Percentiles rank a stretch among this genome's conserved stretches.
Conservation (phyloP, 2,329 filamentous ascomycete genomes). For the Talaromyces sp. region DNA sequence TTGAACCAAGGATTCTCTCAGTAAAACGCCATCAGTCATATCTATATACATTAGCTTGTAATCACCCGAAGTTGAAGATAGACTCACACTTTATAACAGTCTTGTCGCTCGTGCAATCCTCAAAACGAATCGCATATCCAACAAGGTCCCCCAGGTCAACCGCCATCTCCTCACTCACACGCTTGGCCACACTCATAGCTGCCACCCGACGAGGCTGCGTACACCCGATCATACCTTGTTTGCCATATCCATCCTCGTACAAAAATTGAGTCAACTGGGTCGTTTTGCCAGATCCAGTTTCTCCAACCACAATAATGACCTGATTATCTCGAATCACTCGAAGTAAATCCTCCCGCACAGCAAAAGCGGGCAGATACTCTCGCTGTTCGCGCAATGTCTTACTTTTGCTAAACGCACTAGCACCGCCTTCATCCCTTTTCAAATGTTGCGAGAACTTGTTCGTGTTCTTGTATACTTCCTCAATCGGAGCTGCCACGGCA, state of each 20-base stretch:
- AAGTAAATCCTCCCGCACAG: slow-evolving; percentile 87
- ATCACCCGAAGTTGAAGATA: background rate
- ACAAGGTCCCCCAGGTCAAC: slow-evolving; percentile 82
- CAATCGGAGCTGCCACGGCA: slow-evolving; percentile 70
- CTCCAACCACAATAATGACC: slow-evolving; percentile 92
- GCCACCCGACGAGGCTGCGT: slow-evolving; percentile 95
- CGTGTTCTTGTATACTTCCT: slow-evolving; percentile 63
- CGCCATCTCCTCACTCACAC: slow-evolving; percentile 98
- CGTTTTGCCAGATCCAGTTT: slow-evolving; percentile 96
- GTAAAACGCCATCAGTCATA: slow-evolving; percentile 95
- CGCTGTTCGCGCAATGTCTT: slow-evolving; percentile 88
- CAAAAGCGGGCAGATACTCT: slow-evolving; percentile 91
- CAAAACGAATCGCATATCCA: slow-evolving; percentile 96
- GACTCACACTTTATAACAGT: slow-evolving; percentile 80
- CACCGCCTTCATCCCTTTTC: slow-evolving; percentile 75
- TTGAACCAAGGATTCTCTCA: slow-evolving; percentile 90
- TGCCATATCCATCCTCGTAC: slow-evolving; percentile 90
- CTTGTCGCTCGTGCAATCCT: slow-evolving; percentile 94
- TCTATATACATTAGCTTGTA: slow-evolving; percentile 41
- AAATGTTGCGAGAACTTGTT: slow-evolving; percentile 87
- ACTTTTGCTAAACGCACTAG: slow-evolving; percentile 88
- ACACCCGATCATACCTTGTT: slow-evolving; percentile 85
- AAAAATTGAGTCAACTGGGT: slow-evolving; percentile 96
- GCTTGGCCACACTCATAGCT: slow-evolving; percentile 98
- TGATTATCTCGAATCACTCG: slow-evolving; percentile 94